Base-by-base conservation (phyloP, 169 alveolate species). In the Plasmodium ovale region DNA sequence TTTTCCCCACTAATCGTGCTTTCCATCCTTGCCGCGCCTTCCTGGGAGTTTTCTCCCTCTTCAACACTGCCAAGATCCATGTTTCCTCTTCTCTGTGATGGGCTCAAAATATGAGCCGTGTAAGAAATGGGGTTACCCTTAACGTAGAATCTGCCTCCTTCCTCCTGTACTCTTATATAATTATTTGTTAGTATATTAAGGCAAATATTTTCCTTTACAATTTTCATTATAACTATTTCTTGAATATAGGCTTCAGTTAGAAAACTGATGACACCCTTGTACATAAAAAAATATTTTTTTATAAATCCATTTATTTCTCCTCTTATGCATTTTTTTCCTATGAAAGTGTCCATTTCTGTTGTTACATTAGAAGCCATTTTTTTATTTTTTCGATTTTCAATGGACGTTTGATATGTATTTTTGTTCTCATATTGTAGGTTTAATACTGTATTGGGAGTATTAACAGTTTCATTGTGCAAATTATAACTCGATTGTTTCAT, bases 191-290 rank as follows among this genome's bases (percentile, higher is more conserved):
- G 19, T 65, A 82, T 82, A 47, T 82, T 82, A 16, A 82, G 16
- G 23, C 90, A 82, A 14, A 82, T 82, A 42, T 42, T 82, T 56
- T 67, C 82, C 35, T 67, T 82, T 64, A 16, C 29, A 29, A 10
- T 82, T 82, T 82, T 82, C 25, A 59, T 82, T 21, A 82, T 31
- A 56, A 82, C 49, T 29, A 82, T 65, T 49, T 82, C 90, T 65
- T 82, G 84, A 53, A 82, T 82, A 39, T 82, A 82, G 10, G 84
- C 82, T 31, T 82, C 72, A 4, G 90, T 82, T 37, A 70, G 59
- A 31, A 82, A 82, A 42, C 84, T 49, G 47, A 82, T 53, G 6
- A 64, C 35, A 2, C 82, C 71, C 14, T 49, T 58, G 14, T 70
- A 53, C 42, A 54, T 23, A 56, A 65, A 82, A 70, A 82, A 82